Evolutionary conservation across 345 rosid species (phyloP).

Genomic region (Dovyalis caffra): DNA sequence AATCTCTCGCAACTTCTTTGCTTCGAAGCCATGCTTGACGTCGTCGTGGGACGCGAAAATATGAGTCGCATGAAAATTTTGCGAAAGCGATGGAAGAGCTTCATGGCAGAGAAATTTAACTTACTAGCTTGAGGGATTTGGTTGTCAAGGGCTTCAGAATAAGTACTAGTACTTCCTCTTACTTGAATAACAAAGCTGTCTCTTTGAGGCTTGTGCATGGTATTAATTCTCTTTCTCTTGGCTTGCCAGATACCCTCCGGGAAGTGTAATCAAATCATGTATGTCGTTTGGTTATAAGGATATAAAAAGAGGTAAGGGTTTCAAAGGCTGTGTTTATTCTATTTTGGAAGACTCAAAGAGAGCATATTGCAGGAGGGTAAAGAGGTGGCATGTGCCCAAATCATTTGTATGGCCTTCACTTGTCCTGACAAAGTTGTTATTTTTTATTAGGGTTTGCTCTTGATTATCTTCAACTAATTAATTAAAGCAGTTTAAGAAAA

Average conservation of each 20-base stretch:
- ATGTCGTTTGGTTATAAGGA: constrained; percentile 37
- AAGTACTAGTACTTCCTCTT: constrained; percentile 17
- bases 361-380: constrained; percentile 22
- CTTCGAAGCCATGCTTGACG: constrained; percentile 17
- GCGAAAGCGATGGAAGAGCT: constrained; percentile 60
- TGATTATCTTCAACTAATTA: constrained; percentile 26
- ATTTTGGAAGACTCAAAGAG: constrained; percentile 31
- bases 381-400: constrained; percentile 56
- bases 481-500: constrained; percentile 7
- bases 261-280: constrained; percentile 54
- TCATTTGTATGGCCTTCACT: constrained; percentile 68
- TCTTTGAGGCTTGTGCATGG: constrained; percentile 30
- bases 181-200: constrained; percentile 51
- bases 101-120: constrained; percentile 58
- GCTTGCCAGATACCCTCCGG: constrained; percentile 39
- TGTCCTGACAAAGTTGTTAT: constrained; percentile 36
- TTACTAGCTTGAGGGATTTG: constrained; percentile 3
- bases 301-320: constrained; percentile 31
- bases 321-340: constrained; percentile 33
- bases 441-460: constrained; percentile 23
- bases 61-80: constrained; percentile 65
- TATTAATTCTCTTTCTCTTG: constrained; percentile 17
- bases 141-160: neutral
- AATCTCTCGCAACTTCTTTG: constrained; percentile 40
- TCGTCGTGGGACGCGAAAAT: constrained; percentile 15